Evolutionary conservation across 495 filamentous ascomycete genomes (phyloP).

Genomic region (Aspergillus affinis): DNA sequence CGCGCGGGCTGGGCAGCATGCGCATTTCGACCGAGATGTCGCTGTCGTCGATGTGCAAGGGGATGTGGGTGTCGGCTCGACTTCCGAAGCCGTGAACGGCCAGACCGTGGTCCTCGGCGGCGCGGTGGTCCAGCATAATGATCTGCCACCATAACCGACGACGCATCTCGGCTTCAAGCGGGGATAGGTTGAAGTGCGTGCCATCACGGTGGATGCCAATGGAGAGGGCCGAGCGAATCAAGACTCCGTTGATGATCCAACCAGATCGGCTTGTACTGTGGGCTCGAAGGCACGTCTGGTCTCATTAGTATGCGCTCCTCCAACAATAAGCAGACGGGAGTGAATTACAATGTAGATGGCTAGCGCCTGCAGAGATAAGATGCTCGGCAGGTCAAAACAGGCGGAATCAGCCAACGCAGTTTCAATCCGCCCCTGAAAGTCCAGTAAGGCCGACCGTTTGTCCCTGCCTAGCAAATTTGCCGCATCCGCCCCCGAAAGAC

Average conservation of each 20-base stretch:
- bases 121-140: conserved; percentile 32
- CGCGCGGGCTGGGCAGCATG: conserved; percentile 7
- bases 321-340: background rate
- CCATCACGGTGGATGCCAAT: conserved; percentile 51
- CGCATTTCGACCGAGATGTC: conserved; percentile 14
- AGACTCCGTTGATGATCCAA: conserved; percentile 44
- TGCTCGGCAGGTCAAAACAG: conserved; percentile 34
- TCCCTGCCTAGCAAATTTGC: conserved; percentile 25
- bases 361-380: conserved; percentile 37
- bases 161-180: conserved; percentile 43
- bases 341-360: conserved; percentile 33
- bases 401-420: conserved; percentile 25
- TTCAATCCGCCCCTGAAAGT: conserved; percentile 35
- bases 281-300: conserved; percentile 43
- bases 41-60: conserved; percentile 32
- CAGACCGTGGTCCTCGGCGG: conserved; percentile 39
- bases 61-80: conserved; percentile 26
- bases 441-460: conserved; percentile 27
- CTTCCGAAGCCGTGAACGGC: conserved; percentile 22
- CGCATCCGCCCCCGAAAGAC: background rate
- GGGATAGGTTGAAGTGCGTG: conserved; percentile 35
- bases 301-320: background rate
- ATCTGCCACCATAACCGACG: conserved; percentile 47
- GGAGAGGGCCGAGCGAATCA: conserved; percentile 48
- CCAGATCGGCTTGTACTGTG: conserved; percentile 44